Evolutionary conservation across 495 filamentous ascomycete genomes (phyloP).

Genomic region (Penicillium ochrochloron): DNA sequence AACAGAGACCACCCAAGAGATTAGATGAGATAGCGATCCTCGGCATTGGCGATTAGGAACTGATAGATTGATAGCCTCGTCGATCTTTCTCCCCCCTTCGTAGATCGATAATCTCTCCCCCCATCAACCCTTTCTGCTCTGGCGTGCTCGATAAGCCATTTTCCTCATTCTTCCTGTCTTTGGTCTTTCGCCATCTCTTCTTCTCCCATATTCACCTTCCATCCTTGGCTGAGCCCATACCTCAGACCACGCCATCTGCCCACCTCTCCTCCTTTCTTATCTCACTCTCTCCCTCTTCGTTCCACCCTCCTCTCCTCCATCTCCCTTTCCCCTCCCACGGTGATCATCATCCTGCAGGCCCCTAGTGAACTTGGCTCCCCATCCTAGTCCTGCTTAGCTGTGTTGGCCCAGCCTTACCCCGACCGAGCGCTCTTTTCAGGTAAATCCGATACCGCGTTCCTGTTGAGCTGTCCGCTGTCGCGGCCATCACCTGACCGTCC

Average conservation of each 20-base stretch:
- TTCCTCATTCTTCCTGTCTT: conserved; percentile 8
- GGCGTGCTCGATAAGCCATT: conserved; percentile 8
- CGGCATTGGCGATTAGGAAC: conserved; percentile 29
- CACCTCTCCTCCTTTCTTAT: conserved; percentile 15
- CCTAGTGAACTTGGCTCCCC: conserved; percentile 25
- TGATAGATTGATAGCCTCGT: conserved; percentile 37
- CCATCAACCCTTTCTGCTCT: conserved; percentile 18
- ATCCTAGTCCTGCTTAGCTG: conserved; percentile 21
- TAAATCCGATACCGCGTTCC: conserved; percentile 19
- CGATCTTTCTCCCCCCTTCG: conserved; percentile 33
- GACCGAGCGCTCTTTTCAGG: conserved; percentile 4
- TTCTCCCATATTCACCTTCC: neutral
- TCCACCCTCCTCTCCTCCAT: neutral
- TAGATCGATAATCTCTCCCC: conserved; percentile 37
- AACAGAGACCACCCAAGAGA: conserved; percentile 12
- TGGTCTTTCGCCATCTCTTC: conserved; percentile 18
- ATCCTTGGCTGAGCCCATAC: neutral
- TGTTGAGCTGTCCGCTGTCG: conserved; percentile 32
- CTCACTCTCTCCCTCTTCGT: conserved; percentile 9
- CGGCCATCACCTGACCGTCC: conserved; percentile 36
- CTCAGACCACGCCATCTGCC: conserved; percentile 12
- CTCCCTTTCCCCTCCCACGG: conserved; percentile 12
- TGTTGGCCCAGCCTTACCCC: conserved; percentile 13
- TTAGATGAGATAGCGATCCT: conserved; percentile 32
- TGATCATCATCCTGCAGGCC: conserved; percentile 35